Evolutionary conservation across 164 flowering plant species (phyloP), one percentile per base, ranked within the genome.

Genomic region (Chimonanthus praecox): DNA sequence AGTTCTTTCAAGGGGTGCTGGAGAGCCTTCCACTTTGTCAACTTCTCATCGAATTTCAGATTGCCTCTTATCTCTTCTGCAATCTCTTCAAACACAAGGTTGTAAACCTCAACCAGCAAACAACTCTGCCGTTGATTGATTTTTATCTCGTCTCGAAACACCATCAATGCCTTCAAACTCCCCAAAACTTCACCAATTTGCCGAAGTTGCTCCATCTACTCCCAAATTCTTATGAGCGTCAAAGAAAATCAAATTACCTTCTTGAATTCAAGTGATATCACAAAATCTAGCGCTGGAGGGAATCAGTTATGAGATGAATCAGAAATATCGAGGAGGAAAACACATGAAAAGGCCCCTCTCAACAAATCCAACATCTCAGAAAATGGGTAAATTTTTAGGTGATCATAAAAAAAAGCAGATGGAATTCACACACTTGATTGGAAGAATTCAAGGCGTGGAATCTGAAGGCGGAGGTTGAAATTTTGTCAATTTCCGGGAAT

Each of bases 101-200:
- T 73, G 72, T 88, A 84, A 54, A 88, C 80, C 5, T 90, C 92
- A 33, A 84, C 80, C 65, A 94, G 78, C 78, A 94, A 79, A 71
- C 79, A 81, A 67, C 98, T 92, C 80, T 94, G 98, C 15, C 81
- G 51, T 47, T 77, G 83, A 76, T 92, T 90, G 75, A 92, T 85
- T 21, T 68, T 84, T 18, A 89, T 88, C 5, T 87, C 88, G 0
- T 89, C 87, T 69, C 76, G 79, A 49, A 94, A 84, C 15, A 89
- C 88, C 96, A 94, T 89, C 6, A 92, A 79, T 33, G 94, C 89
- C 76, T 85, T 90, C 75, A 92, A 66, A 61, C 98, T 89, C 64
- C 98, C 98, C 66, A 90, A 68, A 18, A 85, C 94, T 84, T 88
- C 90, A 16, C 98, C 98, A n/a, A 90, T 82, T 70, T 84, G 92